A percentile compares a stretch with the other conserved stretches of the same genome.
Conservation (phyloP, 1,284 basidiomycete genomes). For the Cutaneotrichosporon daszewskae region DNA sequence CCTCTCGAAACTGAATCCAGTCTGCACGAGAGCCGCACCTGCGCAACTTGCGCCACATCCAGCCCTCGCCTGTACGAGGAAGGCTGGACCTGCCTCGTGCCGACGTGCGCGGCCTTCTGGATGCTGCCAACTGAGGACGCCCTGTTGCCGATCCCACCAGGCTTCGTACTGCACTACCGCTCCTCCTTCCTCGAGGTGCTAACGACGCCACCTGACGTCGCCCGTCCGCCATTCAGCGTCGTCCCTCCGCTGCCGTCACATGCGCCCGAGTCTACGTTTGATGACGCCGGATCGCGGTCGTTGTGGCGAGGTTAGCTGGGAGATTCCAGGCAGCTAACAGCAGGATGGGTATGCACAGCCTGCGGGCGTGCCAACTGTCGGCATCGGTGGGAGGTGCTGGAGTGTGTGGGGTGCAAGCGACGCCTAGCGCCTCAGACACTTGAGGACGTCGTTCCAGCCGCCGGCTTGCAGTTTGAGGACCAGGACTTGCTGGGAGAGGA, state of each 20-base stretch:
- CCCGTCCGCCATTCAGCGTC: conserved; percentile 23
- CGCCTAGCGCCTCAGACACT: conserved; percentile 1
- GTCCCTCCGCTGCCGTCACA: conserved; percentile 19
- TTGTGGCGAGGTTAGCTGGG: conserved; percentile 28
- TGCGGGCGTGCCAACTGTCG: conserved; percentile 43
- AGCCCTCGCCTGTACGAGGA: conserved; percentile 29
- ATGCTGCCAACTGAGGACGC: conserved; percentile 23
- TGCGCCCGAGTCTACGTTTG: conserved; percentile 1
- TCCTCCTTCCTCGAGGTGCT: conserved; percentile 19
- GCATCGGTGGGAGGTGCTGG: conserved; percentile 39
- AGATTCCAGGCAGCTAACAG: not conserved
- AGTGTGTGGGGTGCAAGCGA: conserved; percentile 13
- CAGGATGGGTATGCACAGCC: conserved; percentile 36
- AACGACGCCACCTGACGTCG: conserved; percentile 9
- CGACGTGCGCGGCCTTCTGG: conserved; percentile 32
- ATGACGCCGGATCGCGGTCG: conserved; percentile 15
- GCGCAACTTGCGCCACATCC: conserved; percentile 12
- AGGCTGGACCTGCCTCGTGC: conserved; percentile 33
- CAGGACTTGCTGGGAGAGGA: conserved; percentile 7
- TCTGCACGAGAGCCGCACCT: conserved; percentile 7
- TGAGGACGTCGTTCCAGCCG: conserved; percentile 7
- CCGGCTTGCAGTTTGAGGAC: not conserved
- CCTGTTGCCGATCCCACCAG: conserved; percentile 27
- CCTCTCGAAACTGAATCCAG: too few relatives aligned
- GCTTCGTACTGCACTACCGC: conserved; percentile 23